Base-by-base conservation (phyloP, 2,329 filamentous ascomycete genomes). In the Pseudocercospora macadamiae region DNA sequence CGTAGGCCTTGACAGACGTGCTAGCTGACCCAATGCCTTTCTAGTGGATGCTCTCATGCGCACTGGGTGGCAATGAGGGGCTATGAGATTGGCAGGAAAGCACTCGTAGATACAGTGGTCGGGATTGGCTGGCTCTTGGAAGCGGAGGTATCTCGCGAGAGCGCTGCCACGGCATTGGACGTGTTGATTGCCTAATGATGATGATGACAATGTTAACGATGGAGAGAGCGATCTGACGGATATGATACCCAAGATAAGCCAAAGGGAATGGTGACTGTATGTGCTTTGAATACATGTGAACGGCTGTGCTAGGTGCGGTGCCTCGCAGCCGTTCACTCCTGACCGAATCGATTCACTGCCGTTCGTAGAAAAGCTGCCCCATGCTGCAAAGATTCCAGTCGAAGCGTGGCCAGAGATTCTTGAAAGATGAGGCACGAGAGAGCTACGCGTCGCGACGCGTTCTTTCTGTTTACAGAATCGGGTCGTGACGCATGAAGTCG, bases 21-120 rank as follows among this genome's bases (percentile, higher is more conserved):
- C n/a, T 21, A 4, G 8, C 23, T 42, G 37, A 19, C 16, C 14
- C 4, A 21, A 12, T 42, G 37, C 37, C n/a, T n/a, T n/a, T n/a
- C 12, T 16, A 47, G 42, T 0, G 78, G 78, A 0, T 69, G 77
- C 54, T 76, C 76, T 6, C 79, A 80, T 68, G 75, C 73, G 67
- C 64, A 83, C 51, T 70, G 67, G 47, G 60, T 63, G 28, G 71
- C 73, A 54, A 66, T 75, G 51, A 71, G 71, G 5, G 70, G 70
- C 39, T 48, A 71, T 21, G 66, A 67, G 8, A 54, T 64, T 2
- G 64, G 65, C 3, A 66, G 68, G 37, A 69, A 67, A 55, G 67
- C 68, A 4, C 19, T 67, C n/a, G 42, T 64, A 5, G 71, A 76
- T 54, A 64, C 68, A 3, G 65, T 72, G 25, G 61, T 65, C n/a